phyloP scores from a whole-genome alignment of 352 stramenopile genomes.

The Phytophthora cactorum region DNA sequence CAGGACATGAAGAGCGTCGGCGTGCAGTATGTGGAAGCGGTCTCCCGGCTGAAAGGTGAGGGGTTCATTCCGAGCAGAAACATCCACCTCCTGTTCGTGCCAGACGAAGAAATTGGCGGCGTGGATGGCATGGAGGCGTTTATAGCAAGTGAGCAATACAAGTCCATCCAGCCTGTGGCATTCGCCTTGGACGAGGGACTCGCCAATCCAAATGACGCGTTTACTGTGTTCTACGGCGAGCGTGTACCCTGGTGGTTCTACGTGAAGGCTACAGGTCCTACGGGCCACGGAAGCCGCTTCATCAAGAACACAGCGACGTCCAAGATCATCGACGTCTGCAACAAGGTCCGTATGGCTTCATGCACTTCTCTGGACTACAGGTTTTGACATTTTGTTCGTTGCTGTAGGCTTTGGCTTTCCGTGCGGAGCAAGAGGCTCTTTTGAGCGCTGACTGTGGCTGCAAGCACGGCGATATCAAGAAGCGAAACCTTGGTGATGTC shows the following conservation, averaged over 20 bases:
- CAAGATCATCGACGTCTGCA: slow-evolving; percentile 92
- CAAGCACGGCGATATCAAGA: slow-evolving; percentile 92
- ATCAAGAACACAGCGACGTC: slow-evolving; percentile 94
- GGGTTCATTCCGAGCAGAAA: slow-evolving; percentile 84
- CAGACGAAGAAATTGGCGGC: slow-evolving; percentile 94
- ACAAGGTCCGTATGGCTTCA: slow-evolving; percentile 48
- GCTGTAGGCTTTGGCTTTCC: slow-evolving; percentile 81
- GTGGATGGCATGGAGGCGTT: slow-evolving; percentile 93
- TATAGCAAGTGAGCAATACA: slow-evolving; percentile 85
- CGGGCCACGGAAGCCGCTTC: slow-evolving; percentile 92
- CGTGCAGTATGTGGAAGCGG: slow-evolving; percentile 94
- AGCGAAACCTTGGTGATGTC: slow-evolving; percentile 94
- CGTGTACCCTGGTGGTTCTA: slow-evolving; percentile 93
- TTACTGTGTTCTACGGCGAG: slow-evolving; percentile 97
- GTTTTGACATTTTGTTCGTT: slow-evolving; percentile 1
- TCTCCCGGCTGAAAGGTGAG: slow-evolving; percentile 69
- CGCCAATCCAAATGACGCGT: slow-evolving; percentile 88
- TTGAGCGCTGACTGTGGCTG: slow-evolving; percentile 82
- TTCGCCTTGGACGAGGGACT: slow-evolving; percentile 96
- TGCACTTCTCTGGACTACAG: background rate
- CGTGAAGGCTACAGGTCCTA: slow-evolving; percentile 73
- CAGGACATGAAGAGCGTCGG: slow-evolving; percentile 98
- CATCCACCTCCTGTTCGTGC: slow-evolving; percentile 93
- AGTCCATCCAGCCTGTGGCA: slow-evolving; percentile 79
- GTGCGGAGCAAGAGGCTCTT: slow-evolving; percentile 86